These are phyloP conservation scores for Triangularia setosa DNA, from an alignment of 2,329 filamentous ascomycete genomes.

Conservation along the genomic window DNA sequence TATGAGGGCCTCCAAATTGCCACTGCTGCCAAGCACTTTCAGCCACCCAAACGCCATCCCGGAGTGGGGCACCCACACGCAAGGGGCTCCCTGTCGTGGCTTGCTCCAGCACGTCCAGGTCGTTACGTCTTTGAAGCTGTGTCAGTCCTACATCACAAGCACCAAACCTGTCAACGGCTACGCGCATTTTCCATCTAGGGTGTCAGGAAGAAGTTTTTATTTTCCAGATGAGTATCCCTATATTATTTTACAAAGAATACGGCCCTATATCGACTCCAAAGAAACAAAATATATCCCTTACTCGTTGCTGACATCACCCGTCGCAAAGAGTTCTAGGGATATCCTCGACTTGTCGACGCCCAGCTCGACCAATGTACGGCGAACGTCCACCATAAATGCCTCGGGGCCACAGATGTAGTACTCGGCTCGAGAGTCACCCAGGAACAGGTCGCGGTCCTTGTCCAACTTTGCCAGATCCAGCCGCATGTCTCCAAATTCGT, in stretches of 20 bases:
- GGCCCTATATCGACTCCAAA: not conserved
- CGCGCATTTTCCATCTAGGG: not conserved
- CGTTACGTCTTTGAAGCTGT: not conserved
- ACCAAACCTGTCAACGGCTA: not conserved
- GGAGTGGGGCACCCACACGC: not conserved
- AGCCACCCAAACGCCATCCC: not conserved
- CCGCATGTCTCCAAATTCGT: constrained; percentile 51
- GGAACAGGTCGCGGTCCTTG: constrained; percentile 49
- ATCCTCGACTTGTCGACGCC: constrained; percentile 58
- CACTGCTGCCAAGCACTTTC: not conserved
- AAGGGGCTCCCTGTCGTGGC: not conserved
- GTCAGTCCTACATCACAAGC: not conserved
- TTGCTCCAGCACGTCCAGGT: not conserved
- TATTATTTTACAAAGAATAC: not conserved
- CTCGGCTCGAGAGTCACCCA: constrained; percentile 50
- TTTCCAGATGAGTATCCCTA: not conserved
- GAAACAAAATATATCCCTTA: not conserved
- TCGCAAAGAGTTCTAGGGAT: constrained; percentile 66
- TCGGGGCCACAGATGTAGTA: constrained; percentile 72
- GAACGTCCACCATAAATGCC: constrained; percentile 62
- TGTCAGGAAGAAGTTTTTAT: not conserved
- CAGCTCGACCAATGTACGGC: constrained; percentile 46
- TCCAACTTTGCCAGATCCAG: constrained; percentile 56
- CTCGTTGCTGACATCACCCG: constrained; percentile 40
- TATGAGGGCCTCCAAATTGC: not conserved